Base-by-base conservation (phyloP, 2,329 filamentous ascomycete species). In the Cladosporium sp. region DNA sequence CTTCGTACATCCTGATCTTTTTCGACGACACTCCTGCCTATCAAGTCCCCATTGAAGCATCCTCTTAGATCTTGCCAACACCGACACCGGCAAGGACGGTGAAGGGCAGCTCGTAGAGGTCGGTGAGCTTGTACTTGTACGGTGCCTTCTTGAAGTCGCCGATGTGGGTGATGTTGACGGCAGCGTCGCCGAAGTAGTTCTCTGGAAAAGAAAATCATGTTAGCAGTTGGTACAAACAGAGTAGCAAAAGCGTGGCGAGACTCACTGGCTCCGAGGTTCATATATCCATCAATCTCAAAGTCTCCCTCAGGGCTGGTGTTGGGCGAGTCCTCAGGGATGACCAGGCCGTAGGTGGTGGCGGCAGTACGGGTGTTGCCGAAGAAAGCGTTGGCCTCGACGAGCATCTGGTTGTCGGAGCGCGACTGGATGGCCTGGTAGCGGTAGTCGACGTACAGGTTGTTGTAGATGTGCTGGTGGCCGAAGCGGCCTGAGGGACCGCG, bases 231-330 rank as follows among this genome's bases (percentile, higher is more conserved):
- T 34, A 19, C 9, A 9, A 4, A 0, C n/a, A 9, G 10, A 9
- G 32, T 2, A 45, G 14, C 38, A 0, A 42, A 10, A 4, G 7
- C 3, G 7, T 6, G 2, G 19, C 19, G 10, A 28, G 14, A 72
- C 75, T 63, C 64, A 77, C 76, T 70, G 3, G 76, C 74, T 19
- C 77, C 78, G 13, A 79, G 64, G 54, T 80, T 81, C 3, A 75
- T 77, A 60, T 70, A 81, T 0, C 77, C 77, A 57, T 80, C 77
- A 22, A 79, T 66, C 60, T 80, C 77, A 58, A 73, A 72, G 44
- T 81, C 78, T 1, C 77, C 78, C 9, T 76, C 77, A 1, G 72
- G 69, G 54, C 72, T 74, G 0, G 76, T 80, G 54, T 81, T 81
- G 0, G 78, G 78, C 41, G 73, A 76, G 54, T 80, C 78, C 43